Conservation (phyloP, 768 basidiomycete species). For the Leccinum barrowsii region DNA sequence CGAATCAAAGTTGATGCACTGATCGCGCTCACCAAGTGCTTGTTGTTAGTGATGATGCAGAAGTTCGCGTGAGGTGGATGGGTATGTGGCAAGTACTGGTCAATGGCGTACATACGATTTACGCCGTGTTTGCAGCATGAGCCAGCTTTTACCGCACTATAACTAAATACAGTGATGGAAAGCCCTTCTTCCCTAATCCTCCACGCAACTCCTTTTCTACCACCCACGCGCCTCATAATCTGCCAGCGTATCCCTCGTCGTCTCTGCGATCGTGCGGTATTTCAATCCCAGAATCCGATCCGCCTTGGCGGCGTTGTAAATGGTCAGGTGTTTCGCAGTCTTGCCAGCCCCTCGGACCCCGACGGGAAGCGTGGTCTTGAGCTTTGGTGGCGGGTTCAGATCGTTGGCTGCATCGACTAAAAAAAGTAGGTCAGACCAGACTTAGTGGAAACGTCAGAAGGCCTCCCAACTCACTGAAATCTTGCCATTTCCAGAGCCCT, state of each 20-base stretch:
- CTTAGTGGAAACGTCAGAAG: neutral
- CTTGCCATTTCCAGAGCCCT: conserved; percentile 32
- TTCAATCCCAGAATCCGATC: conserved; percentile 39
- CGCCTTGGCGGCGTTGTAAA: conserved; percentile 38
- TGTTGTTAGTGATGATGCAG: neutral
- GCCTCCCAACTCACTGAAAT: conserved; percentile 23
- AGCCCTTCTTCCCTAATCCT: neutral
- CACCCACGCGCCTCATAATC: neutral
- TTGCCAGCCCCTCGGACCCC: conserved; percentile 35
- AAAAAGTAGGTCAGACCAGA: neutral
- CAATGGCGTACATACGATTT: neutral
- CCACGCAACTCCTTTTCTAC: neutral
- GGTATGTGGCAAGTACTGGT: neutral
- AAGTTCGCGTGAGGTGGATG: neutral
- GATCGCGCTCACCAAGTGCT: neutral
- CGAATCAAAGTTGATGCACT: neutral
- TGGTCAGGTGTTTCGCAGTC: conserved; percentile 23
- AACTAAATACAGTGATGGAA: neutral
- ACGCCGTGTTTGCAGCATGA: neutral
- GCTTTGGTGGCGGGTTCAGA: conserved; percentile 29
- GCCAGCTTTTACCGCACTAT: neutral
- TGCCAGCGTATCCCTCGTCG: conserved; percentile 18
- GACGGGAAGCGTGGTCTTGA: conserved; percentile 27
- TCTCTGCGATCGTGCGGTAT: conserved; percentile 39
- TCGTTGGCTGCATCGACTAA: conserved; percentile 39